These are phyloP conservation scores for Penicillium cinerascens DNA, from an alignment of 495 filamentous ascomycete species.

Conservation along the genomic window DNA sequence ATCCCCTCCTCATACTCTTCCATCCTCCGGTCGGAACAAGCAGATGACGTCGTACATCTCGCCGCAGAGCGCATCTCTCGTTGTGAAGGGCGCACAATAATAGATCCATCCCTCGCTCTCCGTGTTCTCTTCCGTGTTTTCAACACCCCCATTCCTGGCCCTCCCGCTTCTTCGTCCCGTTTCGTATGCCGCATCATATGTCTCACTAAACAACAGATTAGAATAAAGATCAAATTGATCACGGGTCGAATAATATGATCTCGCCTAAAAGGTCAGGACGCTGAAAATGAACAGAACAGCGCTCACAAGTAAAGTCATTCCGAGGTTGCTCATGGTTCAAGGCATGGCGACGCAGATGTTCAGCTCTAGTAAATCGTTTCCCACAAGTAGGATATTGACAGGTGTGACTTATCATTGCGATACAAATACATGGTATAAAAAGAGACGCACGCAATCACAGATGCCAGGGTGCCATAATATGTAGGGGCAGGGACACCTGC, in stretches of 20 bases:
- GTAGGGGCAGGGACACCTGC: background rate
- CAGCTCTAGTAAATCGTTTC: slow-evolving; percentile 56
- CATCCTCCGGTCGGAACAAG: slow-evolving; percentile 13
- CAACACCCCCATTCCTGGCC: slow-evolving; percentile 52
- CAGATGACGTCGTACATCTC: slow-evolving; percentile 7
- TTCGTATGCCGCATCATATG: slow-evolving; percentile 58
- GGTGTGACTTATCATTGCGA: slow-evolving; percentile 35
- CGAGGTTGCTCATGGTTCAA: slow-evolving; percentile 49
- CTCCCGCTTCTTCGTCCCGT: slow-evolving; percentile 59
- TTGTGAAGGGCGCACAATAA: slow-evolving; percentile 41
- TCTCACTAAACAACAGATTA: slow-evolving; percentile 40
- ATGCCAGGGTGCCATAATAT: background rate
- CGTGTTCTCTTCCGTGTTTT: slow-evolving; percentile 61
- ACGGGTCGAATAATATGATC: no score
- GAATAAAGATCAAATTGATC: no score
- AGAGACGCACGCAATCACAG: background rate
- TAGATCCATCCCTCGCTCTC: slow-evolving; percentile 53
- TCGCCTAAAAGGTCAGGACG: slow-evolving; percentile 53
- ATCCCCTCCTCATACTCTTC: background rate
- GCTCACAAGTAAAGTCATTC: slow-evolving; percentile 51
- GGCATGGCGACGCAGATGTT: slow-evolving; percentile 57
- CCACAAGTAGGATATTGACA: slow-evolving; percentile 46
- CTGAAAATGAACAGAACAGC: slow-evolving; percentile 56
- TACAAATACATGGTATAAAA: background rate
- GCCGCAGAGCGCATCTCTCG: slow-evolving; percentile 17